Base-by-base conservation (phyloP, 495 filamentous ascomycete genomes). In the Tuber calosporum region DNA sequence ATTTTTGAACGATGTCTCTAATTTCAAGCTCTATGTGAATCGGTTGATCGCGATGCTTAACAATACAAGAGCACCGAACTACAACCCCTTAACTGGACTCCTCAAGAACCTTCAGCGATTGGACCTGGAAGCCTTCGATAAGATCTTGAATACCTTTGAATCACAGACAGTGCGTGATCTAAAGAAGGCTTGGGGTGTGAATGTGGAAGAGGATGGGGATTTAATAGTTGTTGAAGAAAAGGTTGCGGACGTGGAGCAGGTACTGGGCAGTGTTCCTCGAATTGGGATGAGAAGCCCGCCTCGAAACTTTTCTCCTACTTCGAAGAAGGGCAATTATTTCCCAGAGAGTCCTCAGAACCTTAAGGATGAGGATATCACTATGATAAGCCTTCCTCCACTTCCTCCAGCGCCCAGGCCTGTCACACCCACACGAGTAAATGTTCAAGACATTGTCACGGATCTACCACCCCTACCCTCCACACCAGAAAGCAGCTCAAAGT, bases 311-410 rank as follows among this genome's bases (percentile, higher is more conserved):
- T 36, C 75, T n/a, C 36, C 69, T 48, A 68, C 77, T 42, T 62
- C 67, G 37, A 79, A 66, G 69, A 79, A 79, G 62, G 71, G 71
- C n/a, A 40, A 66, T 68, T 73, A 19, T 73, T 39, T 72, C 48
- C 75, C 78, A 48, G 70, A 81, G 72, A 69, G 74, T 62, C 66
- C 73, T 67, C 77, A 73, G n/a, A 77, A 69, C 67, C 76, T 79
- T 67, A 74, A 79, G 62, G 84, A 86, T 76, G 87, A 88, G 67
- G 86, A 88, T 66, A 77, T 89, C 15, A 86, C 86, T 4, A 81
- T 87, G 81, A 82, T 87, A 38, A 80, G 85, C 40, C 67, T 74
- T 26, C 78, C 70, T 37, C 66, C 71, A 26, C 69, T 77, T 13
- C 78, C 70, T 42, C 66, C 71, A 43, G 67, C 78, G 19, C 74